Conservation (phyloP, 2,329 filamentous ascomycete species). For the Monosporascus cannonballus region DNA sequence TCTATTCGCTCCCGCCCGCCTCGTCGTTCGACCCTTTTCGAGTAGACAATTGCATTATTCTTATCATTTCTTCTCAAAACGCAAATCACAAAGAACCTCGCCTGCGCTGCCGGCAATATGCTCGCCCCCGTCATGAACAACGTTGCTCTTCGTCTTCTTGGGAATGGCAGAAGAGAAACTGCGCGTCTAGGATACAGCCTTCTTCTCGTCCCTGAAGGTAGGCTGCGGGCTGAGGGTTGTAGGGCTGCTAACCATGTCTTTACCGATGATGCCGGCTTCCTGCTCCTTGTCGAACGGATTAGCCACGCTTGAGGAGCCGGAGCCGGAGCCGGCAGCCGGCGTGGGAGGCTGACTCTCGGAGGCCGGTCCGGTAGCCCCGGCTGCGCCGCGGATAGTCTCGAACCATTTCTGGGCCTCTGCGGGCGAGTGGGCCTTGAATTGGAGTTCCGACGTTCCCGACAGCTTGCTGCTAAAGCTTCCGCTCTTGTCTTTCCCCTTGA, state of each 20-base stretch:
- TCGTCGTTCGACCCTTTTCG: no score
- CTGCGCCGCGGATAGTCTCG: constrained; percentile 59
- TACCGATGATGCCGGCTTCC: constrained; percentile 40
- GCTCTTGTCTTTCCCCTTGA: constrained; percentile 91
- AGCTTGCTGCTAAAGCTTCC: constrained; percentile 77
- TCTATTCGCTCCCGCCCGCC: no score
- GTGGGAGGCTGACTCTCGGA: constrained; percentile 29
- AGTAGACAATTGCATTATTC: no score
- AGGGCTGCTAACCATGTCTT: constrained; percentile 25
- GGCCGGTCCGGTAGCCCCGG: constrained; percentile 42
- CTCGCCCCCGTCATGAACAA: neutral
- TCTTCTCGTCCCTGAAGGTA: constrained; percentile 17
- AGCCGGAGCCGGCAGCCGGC: constrained; percentile 18
- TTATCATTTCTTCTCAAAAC: neutral
- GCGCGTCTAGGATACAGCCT: constrained; percentile 14
- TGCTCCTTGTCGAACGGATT: constrained; percentile 33
- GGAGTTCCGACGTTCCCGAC: constrained; percentile 70
- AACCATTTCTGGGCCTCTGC: constrained; percentile 83
- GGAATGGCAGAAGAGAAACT: constrained; percentile 4
- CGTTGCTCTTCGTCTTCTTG: constrained; percentile 2
- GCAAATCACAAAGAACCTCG: neutral
- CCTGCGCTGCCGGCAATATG: constrained; percentile 1
- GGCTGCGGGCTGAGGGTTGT: constrained; percentile 16
- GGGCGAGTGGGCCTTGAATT: constrained; percentile 81
- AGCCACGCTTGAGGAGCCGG: constrained; percentile 10